Base-by-base conservation (phyloP, 1,284 basidiomycete genomes). In the Ceratobasidium sp. region DNA sequence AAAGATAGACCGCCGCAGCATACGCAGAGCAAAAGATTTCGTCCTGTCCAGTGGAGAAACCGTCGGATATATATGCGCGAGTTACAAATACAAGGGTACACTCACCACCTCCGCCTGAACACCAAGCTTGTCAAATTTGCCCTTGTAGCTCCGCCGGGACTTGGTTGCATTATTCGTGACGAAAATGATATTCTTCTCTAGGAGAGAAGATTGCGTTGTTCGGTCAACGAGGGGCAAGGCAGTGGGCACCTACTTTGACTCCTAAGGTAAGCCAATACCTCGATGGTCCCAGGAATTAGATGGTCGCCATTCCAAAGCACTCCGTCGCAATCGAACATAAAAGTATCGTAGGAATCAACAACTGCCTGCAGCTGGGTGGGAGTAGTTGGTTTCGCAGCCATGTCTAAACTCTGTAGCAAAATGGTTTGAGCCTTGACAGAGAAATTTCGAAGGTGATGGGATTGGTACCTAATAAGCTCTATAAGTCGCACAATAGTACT, bases 81-180 rank as follows among this genome's bases (percentile, higher is more conserved):
- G 25, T 14, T 36, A 36, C 4, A 23, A n/a, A 40, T 21, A 74
- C 74, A 54, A 33, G 56, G 30, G 60, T 28, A 73, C 64, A 84
- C 88, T 79, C 80, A 96, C 95, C 77, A 92, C 89, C 77, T 91
- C 84, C 16, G 90, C 93, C 79, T 95, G 85, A 58, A 98, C 87
- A 40, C 94, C 95, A 72, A 98, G 86, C 77, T 88, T 85, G 79
- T 96, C 92, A 79, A 99, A 98, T 80, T 96, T 97, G 66, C 85
- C 84, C 83, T 94, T 94, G 85, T 96, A 96, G 78, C 84, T 89
- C 79, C 83, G 86, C 66, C 96, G 84, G 12, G 94, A 96, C 82
- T 96, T 96, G 60, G 91, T 95, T n/a, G 96, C 96, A 79, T 98
- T 99, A 83, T 98, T 98, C 36, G 96, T 98, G 46, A 98, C 95